Base-by-base conservation (phyloP, 2,329 filamentous ascomycete species). In the Fusarium piperis region DNA sequence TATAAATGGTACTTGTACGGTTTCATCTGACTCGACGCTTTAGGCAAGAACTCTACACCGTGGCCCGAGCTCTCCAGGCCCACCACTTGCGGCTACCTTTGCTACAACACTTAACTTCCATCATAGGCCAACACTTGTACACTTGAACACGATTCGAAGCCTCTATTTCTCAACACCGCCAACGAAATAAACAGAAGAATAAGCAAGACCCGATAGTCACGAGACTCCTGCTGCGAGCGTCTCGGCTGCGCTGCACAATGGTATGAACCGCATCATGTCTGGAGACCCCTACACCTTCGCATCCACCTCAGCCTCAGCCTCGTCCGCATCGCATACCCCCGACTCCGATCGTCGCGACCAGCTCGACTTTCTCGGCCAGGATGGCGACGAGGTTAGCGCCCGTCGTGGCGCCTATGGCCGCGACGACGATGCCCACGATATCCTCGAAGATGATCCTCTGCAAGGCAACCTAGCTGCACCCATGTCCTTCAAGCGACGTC, bases 401-500 rank as follows among this genome's bases (percentile, higher is more conserved):
- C 68, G 62, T 20, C 58, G 56, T 38, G 65, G 57, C 41, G 56
- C 48, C 52, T 46, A 59, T 55, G 59, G 62, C 26, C 71, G 71
- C 26, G 28, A 39, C 41, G 55, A 26, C 26, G 36, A 48, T 64
- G 70, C 76, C 41, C 75, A 75, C 59, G 78, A 80, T 58, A 70
- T 89, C 36, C 82, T 91, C 59, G 83, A 82, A 46, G 84, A 89
- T 53, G 89, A 92, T 77, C 88, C 90, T 20, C 80, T 91, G 64
- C 82, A 84, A 61, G 81, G 83, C 57, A 82, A 84, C 46, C 77
- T 88, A 35, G 81, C 82, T 61, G 84, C 88, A 53, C 84, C 86
- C 30, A 81, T 93, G 59, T 92, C 91, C 35, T 94, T 94, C 83
- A 94, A 93, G 83, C 90, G 92, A 77, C 91, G 89, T 71, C 87